Evolutionary conservation across 768 basidiomycete genomes (phyloP), one percentile per base, ranked within the genome.

Genomic region (Suillus tomentosus): DNA sequence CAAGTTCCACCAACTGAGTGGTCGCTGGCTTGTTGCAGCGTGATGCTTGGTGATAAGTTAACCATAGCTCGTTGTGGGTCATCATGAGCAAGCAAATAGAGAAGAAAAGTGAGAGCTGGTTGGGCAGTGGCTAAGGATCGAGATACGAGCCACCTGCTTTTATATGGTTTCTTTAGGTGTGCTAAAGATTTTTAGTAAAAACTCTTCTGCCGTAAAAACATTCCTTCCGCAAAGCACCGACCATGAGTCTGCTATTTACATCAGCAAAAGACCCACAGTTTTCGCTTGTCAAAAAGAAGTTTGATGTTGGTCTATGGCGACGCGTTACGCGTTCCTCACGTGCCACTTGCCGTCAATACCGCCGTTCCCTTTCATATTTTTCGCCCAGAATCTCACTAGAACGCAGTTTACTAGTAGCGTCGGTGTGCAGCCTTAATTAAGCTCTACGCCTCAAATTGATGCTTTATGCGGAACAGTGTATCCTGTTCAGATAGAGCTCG

Each of bases 11-110:
- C 72, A 84, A 79, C 72, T 83, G 82, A 39, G 80, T 77, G 22
- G 81, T 82, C 19, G 71, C 70, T 13, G 80, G 77, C 66, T 76
- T 77, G 70, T 76, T 73, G 31, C 70, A 72, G 54, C 81, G 81
- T 50, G 82, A 84, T 43, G 74, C 74, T 66, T 82, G 79, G 67
- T 81, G 79, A 74, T 82, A 84, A 58, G 79, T 78, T 62, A 84
- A 74, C 81, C 81, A 83, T 70, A 84, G 75, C 67, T 82, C 82
- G 48, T 76, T 76, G 66, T 71, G 60, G 62, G 65, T 69, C 73
- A 76, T 76, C 64, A 59, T 62, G 65, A 64, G 37, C n/a, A 62
- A 24, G 43, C 45, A 54, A 55, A 62, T 36, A 60, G 42, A 37
- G 55, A 61, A 57, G 48, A 53, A 64, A 51, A 53, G 50, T 43